These are phyloP conservation scores for Ustilago vetiveriae DNA, from an alignment of 1,284 basidiomycete species.

Conservation along the genomic window DNA sequence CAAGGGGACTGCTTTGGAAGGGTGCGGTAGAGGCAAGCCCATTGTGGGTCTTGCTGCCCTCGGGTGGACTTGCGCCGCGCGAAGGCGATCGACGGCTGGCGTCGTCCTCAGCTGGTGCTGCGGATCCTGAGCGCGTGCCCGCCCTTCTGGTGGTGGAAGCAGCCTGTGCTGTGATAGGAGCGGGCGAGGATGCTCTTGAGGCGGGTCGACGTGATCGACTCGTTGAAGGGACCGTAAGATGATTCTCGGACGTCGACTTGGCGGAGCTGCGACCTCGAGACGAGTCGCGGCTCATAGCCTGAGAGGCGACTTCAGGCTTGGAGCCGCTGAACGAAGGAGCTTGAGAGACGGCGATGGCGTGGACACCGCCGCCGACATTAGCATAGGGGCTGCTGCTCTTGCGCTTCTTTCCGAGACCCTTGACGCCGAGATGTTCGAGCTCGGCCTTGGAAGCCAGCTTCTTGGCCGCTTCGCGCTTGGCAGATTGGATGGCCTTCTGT, in stretches of 20 bases:
- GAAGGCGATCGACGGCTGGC: conserved; percentile 17
- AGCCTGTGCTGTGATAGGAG: conserved; percentile 24
- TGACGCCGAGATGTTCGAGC: conserved; percentile 59
- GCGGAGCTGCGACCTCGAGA: conserved; percentile 29
- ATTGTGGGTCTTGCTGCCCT: conserved; percentile 36
- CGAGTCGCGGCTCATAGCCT: conserved; percentile 43
- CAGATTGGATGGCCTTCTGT: conserved; percentile 33
- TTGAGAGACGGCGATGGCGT: conserved; percentile 2
- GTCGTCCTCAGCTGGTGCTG: conserved; percentile 26
- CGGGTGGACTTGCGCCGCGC: conserved; percentile 39
- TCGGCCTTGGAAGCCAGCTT: conserved; percentile 55
- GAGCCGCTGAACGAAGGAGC: conserved; percentile 12
- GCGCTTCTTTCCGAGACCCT: conserved; percentile 58
- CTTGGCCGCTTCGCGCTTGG: conserved; percentile 51
- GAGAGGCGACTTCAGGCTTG: conserved; percentile 3
- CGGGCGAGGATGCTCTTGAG: conserved; percentile 41
- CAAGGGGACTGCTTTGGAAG: conserved; percentile 47
- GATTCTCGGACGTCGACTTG: conserved; percentile 26
- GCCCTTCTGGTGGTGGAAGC: conserved; percentile 10
- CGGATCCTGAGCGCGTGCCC: conserved; percentile 29
- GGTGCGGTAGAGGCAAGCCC: conserved; percentile 41
- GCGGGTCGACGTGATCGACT: conserved; percentile 43
- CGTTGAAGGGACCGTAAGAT: conserved; percentile 26
- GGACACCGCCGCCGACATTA: conserved; percentile 11
- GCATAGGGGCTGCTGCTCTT: conserved; percentile 61